Conservation (phyloP, 805 yeast species). For the Nematodospora valgi region DNA sequence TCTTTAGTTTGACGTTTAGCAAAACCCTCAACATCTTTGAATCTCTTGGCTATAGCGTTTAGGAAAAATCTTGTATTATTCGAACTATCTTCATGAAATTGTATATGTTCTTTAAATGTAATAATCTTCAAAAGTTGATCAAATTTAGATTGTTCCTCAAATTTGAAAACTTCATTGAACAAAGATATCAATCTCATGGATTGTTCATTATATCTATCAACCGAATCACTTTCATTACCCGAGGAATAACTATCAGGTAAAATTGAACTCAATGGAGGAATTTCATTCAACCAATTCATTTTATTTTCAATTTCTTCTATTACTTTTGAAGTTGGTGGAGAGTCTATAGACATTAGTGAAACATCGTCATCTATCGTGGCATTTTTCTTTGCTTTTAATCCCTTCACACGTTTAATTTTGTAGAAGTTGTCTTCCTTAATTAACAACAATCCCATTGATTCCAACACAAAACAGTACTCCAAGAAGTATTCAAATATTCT, state of each 20-base stretch:
- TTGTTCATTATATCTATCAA: conserved; percentile 11
- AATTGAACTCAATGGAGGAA: conserved; percentile 10
- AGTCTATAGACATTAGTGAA: conserved; percentile 20
- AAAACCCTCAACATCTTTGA: conserved; percentile 83
- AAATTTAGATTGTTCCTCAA: conserved; percentile 12
- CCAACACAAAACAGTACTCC: conserved; percentile 56
- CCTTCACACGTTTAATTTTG: conserved; percentile 74
- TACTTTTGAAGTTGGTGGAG: conserved; percentile 36
- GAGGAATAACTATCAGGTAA: conserved; percentile 1
- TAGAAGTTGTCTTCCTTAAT: conserved; percentile 38
- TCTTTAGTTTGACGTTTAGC: conserved; percentile 85
- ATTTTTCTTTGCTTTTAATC: conserved; percentile 49
- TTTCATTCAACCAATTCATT: conserved; percentile 47
- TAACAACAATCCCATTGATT: conserved; percentile 73
- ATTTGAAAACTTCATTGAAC: conserved; percentile 17
- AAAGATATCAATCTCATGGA: conserved; percentile 15
- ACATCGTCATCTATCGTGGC: conserved; percentile 31
- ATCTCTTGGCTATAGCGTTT: conserved; percentile 61
- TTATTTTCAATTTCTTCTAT: conserved; percentile 35
- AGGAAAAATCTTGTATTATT: conserved; percentile 27
- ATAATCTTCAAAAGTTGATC: conserved; percentile 18
- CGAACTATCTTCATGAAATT: conserved; percentile 19
- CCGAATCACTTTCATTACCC: conserved; percentile 3
- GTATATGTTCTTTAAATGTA: conserved; percentile 26
- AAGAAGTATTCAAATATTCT: conserved; percentile 30